phyloP scores from a whole-genome alignment of 768 basidiomycete species.

The Neoboletus subvelutipes region DNA sequence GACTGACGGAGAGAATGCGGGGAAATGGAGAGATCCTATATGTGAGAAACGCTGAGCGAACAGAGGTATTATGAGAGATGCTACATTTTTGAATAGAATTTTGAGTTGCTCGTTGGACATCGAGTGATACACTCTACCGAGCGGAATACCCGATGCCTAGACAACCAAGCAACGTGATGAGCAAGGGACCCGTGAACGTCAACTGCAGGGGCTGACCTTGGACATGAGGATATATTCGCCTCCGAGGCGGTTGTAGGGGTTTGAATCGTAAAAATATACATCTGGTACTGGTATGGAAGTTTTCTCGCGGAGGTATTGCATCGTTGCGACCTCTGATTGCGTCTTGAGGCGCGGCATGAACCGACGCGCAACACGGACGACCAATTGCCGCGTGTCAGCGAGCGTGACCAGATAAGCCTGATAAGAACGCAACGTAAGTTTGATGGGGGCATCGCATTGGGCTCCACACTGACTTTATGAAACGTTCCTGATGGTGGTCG shows the following conservation, averaged over 20 bases:
- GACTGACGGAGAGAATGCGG: slow-evolving; percentile 5
- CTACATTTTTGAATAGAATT: slow-evolving; percentile 65
- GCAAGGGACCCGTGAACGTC: not conserved
- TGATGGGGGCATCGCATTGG: not conserved
- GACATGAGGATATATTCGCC: slow-evolving; percentile 88
- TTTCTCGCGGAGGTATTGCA: slow-evolving; percentile 72
- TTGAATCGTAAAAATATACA: slow-evolving; percentile 76
- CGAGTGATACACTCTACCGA: slow-evolving; percentile 69
- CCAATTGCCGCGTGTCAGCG: slow-evolving; percentile 56
- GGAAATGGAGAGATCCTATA: slow-evolving; percentile 71
- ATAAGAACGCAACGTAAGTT: slow-evolving; percentile 7
- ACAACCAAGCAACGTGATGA: slow-evolving; percentile 1
- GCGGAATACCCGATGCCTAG: slow-evolving; percentile 73
- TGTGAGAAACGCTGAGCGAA: slow-evolving; percentile 75
- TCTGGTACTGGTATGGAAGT: slow-evolving; percentile 72
- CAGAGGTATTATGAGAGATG: slow-evolving; percentile 64
- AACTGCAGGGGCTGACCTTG: slow-evolving; percentile 49
- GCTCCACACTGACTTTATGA: slow-evolving; percentile 59
- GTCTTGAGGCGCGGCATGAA: slow-evolving; percentile 88
- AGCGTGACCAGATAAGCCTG: slow-evolving; percentile 80
- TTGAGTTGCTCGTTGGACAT: slow-evolving; percentile 65
- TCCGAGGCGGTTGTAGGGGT: slow-evolving; percentile 81
- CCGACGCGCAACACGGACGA: slow-evolving; percentile 78
- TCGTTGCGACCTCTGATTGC: slow-evolving; percentile 83
- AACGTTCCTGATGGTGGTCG: slow-evolving; percentile 62